These are phyloP conservation scores for Penicillium flavigenum DNA, from an alignment of 495 filamentous ascomycete genomes.

Conservation along the genomic window DNA sequence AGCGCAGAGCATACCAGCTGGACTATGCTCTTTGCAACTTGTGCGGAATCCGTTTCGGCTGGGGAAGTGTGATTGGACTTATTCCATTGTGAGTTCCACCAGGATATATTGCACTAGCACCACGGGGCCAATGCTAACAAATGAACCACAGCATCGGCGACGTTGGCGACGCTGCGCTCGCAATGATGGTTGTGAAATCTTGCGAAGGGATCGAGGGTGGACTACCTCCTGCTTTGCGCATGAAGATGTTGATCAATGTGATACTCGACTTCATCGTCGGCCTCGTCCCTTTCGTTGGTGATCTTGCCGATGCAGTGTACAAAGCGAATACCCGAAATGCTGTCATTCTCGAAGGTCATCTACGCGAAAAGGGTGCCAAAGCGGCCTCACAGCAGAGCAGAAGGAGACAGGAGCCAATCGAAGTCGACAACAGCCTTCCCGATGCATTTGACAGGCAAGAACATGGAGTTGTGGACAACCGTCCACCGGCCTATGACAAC, in stretches of 20 bases:
- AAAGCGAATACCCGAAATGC: constrained; percentile 77
- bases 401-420: constrained; percentile 12
- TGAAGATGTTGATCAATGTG: constrained; percentile 77
- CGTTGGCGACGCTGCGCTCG: constrained; percentile 57
- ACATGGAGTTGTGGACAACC: constrained; percentile 22
- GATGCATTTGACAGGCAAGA: constrained; percentile 45
- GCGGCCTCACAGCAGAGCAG: constrained; percentile 24
- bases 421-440: constrained; percentile 39
- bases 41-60: constrained; percentile 76
- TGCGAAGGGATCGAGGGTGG: constrained; percentile 70
- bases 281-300: constrained; percentile 81
- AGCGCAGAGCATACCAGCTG: constrained; percentile 74
- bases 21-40: constrained; percentile 78
- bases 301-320: constrained; percentile 69
- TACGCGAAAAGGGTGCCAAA: constrained; percentile 52
- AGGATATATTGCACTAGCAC: not conserved
- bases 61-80: constrained; percentile 76
- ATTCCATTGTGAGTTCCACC: constrained; percentile 65
- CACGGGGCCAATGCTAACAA: constrained; percentile 9
- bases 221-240: constrained; percentile 54
- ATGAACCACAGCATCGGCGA: constrained; percentile 64
- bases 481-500: constrained; percentile 33
- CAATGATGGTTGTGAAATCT: constrained; percentile 65
- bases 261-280: constrained; percentile 77
- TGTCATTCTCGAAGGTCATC: constrained; percentile 66